These are phyloP conservation scores for Dimargaris xerosporica DNA, from an alignment of 192 early-diverging fungal species.

Conservation along the genomic window DNA sequence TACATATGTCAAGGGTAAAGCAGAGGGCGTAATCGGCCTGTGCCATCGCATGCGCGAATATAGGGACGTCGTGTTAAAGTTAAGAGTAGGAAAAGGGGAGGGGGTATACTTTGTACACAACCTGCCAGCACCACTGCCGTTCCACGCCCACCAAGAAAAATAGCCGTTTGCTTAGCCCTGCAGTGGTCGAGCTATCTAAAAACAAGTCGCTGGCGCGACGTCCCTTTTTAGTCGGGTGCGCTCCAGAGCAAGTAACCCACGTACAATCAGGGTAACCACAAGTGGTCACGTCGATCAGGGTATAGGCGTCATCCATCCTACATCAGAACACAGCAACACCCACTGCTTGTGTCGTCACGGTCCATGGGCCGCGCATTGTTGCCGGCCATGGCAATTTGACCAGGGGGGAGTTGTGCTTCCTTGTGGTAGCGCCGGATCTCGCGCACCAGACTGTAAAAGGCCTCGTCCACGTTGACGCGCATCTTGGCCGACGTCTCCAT, in stretches of 20 bases:
- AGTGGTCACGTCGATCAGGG: neutral
- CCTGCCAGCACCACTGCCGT: too few species aligned
- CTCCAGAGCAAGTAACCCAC: neutral
- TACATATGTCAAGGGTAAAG: too few species aligned
- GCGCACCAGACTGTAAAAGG: conserved; percentile 81
- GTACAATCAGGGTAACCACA: neutral
- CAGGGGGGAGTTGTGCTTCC: conserved; percentile 1
- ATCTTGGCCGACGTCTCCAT: conserved; percentile 78
- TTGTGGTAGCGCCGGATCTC: conserved; percentile 42
- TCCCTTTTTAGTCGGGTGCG: neutral
- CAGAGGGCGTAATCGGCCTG: too few species aligned
- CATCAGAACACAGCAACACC: conserved; percentile 5
- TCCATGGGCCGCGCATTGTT: neutral
- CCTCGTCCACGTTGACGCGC: conserved; percentile 81
- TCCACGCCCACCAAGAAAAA: neutral
- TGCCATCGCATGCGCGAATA: too few species aligned
- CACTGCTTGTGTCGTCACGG: neutral
- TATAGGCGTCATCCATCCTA: neutral
- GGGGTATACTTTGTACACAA: too few species aligned
- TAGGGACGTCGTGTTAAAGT: too few species aligned
- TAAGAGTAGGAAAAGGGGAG: too few species aligned
- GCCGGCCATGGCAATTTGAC: conserved; percentile 2
- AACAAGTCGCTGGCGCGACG: neutral
- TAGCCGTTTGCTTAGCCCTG: neutral
- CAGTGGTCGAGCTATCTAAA: neutral